phyloP scores from a whole-genome alignment of 805 yeast species.

The Saitoella complicata region DNA sequence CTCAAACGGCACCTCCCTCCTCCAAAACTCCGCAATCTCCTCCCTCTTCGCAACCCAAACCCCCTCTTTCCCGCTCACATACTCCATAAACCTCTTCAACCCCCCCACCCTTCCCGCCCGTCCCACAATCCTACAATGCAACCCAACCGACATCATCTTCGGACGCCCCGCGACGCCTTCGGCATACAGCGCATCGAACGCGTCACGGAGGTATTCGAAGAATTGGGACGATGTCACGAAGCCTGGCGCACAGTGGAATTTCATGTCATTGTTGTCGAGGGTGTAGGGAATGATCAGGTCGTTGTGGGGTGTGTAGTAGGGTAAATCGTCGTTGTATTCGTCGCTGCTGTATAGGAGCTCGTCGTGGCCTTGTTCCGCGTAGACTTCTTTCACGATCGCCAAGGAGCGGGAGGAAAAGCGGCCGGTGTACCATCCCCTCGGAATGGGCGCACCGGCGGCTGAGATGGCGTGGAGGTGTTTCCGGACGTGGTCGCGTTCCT shows the following conservation, averaged over 20 bases:
- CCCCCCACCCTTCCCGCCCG: slow-evolving; percentile 25
- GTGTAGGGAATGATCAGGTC: slow-evolving; percentile 22
- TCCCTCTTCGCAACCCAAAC: slow-evolving; percentile 26
- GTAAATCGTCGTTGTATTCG: slow-evolving; percentile 24
- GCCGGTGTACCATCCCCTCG: slow-evolving; percentile 26
- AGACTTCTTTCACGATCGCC: slow-evolving; percentile 22
- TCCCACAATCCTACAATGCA: slow-evolving; percentile 24
- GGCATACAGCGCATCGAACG: slow-evolving; percentile 24
- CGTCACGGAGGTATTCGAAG: slow-evolving; percentile 22
- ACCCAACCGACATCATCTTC: slow-evolving; percentile 25
- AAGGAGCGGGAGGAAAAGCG: slow-evolving; percentile 21
- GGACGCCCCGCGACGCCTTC: slow-evolving; percentile 19
- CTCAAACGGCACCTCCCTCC: background rate
- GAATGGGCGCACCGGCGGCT: slow-evolving; percentile 22
- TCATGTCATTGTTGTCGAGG: slow-evolving; percentile 20
- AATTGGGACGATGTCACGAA: slow-evolving; percentile 18
- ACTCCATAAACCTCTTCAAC: slow-evolving; percentile 23
- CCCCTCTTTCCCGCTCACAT: slow-evolving; percentile 20
- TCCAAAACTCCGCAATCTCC: slow-evolving; percentile 20
- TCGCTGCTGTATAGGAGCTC: slow-evolving; percentile 24
- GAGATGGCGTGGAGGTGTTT: slow-evolving; percentile 19
- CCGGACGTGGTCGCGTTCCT: slow-evolving; percentile 21
- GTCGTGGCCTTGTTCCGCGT: slow-evolving; percentile 18
- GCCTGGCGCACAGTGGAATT: slow-evolving; percentile 18
- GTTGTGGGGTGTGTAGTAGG: slow-evolving; percentile 22